Evolutionary conservation across 2,329 filamentous ascomycete genomes (phyloP).

Genomic region (Teratosphaeria epicoccoides): DNA sequence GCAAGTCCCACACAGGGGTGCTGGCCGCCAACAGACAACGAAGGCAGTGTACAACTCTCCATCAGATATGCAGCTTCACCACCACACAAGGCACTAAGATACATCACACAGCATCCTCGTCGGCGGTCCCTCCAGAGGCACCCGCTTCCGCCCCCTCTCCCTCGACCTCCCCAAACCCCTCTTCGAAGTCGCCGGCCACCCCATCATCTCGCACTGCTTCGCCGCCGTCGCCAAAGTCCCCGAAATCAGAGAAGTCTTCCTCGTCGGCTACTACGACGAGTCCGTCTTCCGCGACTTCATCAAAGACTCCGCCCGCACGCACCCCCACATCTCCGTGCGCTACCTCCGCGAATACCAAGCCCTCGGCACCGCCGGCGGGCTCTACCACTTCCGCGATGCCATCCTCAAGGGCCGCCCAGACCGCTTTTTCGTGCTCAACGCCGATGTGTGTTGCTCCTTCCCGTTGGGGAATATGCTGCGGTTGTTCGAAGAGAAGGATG

Average conservation of each 20-base stretch:
- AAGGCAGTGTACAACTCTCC: constrained; percentile 70
- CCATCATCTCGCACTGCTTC: constrained; percentile 97
- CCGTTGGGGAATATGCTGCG: constrained; percentile 91
- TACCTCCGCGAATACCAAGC: constrained; percentile 98
- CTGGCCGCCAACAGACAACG: constrained; percentile 49
- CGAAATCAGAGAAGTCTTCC: constrained; percentile 88
- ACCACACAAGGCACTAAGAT: neutral
- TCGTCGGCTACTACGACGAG: constrained; percentile 99
- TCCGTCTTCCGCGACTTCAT: constrained; percentile 95
- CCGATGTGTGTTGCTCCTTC: constrained; percentile 98
- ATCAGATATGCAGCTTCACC: constrained; percentile 7
- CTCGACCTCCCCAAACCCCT: constrained; percentile 90
- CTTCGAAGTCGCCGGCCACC: constrained; percentile 95
- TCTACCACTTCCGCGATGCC: constrained; percentile 98
- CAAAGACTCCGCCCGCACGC: constrained; percentile 75
- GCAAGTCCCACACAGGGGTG: constrained; percentile 22
- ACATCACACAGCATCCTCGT: constrained; percentile 51
- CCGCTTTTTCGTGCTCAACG: constrained; percentile 93
- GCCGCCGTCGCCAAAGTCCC: constrained; percentile 82
- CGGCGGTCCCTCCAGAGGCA: constrained; percentile 88
- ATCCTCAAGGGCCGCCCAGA: constrained; percentile 94
- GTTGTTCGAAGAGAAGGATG: constrained; percentile 87
- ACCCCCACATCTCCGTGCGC: constrained; percentile 79
- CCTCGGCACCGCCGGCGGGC: constrained; percentile 84
- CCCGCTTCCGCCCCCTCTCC: constrained; percentile 74